phyloP scores from a whole-genome alignment of 352 stramenopile genomes.

The Phytophthora niederhauseri region DNA sequence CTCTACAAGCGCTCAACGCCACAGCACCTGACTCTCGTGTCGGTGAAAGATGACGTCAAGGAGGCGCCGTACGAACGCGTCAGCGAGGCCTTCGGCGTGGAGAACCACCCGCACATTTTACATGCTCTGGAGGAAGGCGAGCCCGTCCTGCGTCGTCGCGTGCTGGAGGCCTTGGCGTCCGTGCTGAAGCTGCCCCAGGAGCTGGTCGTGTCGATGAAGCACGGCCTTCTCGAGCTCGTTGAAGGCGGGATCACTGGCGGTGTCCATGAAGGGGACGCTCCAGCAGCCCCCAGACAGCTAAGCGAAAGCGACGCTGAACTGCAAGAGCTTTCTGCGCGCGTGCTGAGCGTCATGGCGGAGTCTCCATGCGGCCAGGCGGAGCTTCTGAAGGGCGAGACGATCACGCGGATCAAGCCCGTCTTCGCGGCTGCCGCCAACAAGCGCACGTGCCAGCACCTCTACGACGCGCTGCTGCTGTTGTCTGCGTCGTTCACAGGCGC shows the following conservation, averaged over 20 bases:
- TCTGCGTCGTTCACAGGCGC: constrained; percentile 52
- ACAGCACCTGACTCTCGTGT: constrained; percentile 67
- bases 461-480: constrained; percentile 55
- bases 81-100: constrained; percentile 65
- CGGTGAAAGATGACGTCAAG: constrained; percentile 53
- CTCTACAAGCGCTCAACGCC: constrained; percentile 68
- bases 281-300: constrained; percentile 2
- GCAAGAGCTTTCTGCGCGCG: constrained; percentile 53
- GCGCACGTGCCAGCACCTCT: constrained; percentile 48
- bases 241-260: constrained; percentile 34
- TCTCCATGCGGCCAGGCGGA: constrained; percentile 46
- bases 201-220: constrained; percentile 66
- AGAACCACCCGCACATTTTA: constrained; percentile 76
- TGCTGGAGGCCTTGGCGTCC: constrained; percentile 48
- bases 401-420: constrained; percentile 46
- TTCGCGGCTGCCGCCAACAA: constrained; percentile 42
- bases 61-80: constrained; percentile 68
- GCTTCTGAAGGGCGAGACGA: constrained; percentile 48
- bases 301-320: constrained; percentile 44
- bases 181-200: constrained; percentile 72
- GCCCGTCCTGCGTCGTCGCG: constrained; percentile 49
- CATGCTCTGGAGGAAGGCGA: constrained; percentile 65
- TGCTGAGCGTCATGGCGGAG: constrained; percentile 63
- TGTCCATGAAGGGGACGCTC: constrained; percentile 1
- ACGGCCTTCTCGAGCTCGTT: constrained; percentile 61